Evolutionary conservation across 345 rosid genomes (phyloP).

Genomic region (Bruguiera gymnorhiza): DNA sequence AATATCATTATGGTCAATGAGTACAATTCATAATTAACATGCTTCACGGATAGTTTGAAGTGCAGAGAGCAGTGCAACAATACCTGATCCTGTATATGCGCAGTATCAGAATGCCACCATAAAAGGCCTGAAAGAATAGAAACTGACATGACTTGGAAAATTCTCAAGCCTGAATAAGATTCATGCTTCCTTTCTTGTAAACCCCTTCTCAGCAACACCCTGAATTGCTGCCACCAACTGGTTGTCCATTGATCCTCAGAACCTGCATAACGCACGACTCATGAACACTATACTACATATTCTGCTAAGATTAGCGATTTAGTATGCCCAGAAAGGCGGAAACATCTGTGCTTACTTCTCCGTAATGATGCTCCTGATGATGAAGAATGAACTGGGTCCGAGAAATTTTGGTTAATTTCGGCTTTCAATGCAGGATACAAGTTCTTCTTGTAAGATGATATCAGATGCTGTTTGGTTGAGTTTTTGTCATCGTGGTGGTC

Average conservation of each 20-base stretch:
- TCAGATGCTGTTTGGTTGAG: conserved; percentile 54
- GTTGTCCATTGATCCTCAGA: conserved; percentile 64
- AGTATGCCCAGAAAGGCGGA: background rate
- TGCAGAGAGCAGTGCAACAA: background rate
- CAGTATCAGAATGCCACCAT: conserved; percentile 79
- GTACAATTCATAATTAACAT: background rate
- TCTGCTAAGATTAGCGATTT: background rate
- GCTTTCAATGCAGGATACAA: conserved; percentile 53
- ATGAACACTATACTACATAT: conserved; percentile 6
- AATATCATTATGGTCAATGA: background rate
- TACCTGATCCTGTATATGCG: conserved; percentile 91
- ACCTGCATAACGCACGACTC: conserved; percentile 20
- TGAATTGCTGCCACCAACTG: conserved; percentile 82
- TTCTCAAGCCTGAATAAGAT: conserved; percentile 73
- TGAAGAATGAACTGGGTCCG: conserved; percentile 19
- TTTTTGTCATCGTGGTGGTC: conserved; percentile 62
- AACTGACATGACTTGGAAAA: conserved; percentile 83
- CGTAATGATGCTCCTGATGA: conserved; percentile 24
- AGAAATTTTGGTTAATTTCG: conserved; percentile 42
- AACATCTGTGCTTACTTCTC: conserved; percentile 34
- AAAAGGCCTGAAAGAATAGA: conserved; percentile 75
- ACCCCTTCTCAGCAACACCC: conserved; percentile 64
- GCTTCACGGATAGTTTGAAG: background rate
- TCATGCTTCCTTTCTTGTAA: conserved; percentile 79
- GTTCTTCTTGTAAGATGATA: conserved; percentile 54